Conservation (phyloP, 2,329 filamentous ascomycete genomes). For the Zymoseptoria passerinii region DNA sequence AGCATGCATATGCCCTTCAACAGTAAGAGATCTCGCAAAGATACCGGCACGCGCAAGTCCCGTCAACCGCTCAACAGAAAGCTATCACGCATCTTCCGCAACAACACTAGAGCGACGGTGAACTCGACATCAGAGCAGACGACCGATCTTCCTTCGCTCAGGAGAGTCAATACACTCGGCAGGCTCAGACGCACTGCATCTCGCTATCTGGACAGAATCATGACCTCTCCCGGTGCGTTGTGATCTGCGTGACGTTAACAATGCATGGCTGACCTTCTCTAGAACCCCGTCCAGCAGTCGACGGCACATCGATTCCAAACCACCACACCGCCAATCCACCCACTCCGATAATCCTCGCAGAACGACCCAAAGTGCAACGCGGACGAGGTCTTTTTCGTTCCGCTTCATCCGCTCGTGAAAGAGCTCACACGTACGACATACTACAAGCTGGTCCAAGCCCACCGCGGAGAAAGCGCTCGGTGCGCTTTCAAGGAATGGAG, state of each 20-base stretch:
- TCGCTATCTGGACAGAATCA: slow-evolving; percentile 5
- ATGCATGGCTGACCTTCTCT: neutral
- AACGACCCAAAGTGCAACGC: neutral
- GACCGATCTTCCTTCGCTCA: neutral
- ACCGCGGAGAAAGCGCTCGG: slow-evolving; percentile 19
- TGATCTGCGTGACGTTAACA: neutral
- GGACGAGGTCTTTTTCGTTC: slow-evolving; percentile 4
- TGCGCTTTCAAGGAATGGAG: slow-evolving; percentile 16
- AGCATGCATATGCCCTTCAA: neutral
- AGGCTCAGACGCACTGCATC: slow-evolving; percentile 14
- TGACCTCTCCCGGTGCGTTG: slow-evolving; percentile 4
- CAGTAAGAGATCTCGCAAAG: neutral
- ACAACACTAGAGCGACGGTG: neutral
- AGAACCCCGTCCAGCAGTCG: slow-evolving; percentile 6
- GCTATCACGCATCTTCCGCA: slow-evolving; percentile 12
- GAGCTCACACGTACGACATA: neutral
- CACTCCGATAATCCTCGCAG: slow-evolving; percentile 14
- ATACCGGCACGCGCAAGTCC: neutral
- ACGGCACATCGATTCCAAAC: slow-evolving; percentile 15
- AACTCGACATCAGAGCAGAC: neutral
- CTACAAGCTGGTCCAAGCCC: slow-evolving; percentile 1
- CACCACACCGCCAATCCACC: slow-evolving; percentile 17
- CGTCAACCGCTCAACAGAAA: slow-evolving; percentile 3
- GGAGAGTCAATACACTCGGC: neutral
- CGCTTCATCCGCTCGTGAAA: slow-evolving; percentile 3